A percentile compares a stretch with the other conserved stretches of the same genome.
Conservation (phyloP, 345 rosid species). For the Pelargonium nanum region DNA sequence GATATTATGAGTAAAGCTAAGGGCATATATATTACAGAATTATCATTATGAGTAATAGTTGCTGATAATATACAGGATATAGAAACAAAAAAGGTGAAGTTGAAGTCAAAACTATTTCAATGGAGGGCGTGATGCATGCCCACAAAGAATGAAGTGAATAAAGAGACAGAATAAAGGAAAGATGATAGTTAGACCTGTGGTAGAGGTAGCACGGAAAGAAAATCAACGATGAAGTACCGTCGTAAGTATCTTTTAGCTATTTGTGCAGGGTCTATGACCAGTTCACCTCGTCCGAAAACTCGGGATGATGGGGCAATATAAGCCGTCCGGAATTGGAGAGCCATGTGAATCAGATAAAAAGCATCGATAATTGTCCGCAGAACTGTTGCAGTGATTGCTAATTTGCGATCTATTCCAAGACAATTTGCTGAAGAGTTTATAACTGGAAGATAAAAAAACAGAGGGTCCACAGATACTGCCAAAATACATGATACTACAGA, state of each 20-base stretch:
- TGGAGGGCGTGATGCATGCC: no score
- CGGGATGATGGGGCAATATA: constrained; percentile 94
- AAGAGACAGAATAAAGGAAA: not conserved
- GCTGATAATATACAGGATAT: no score
- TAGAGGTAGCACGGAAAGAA: constrained; percentile 78
- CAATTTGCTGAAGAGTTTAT: constrained; percentile 37
- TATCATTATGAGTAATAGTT: no score
- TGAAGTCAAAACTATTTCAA: no score
- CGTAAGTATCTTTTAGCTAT: constrained; percentile 82
- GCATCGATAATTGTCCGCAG: constrained; percentile 63
- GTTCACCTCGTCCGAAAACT: constrained; percentile 95
- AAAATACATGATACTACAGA: constrained; percentile 73
- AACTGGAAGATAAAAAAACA: constrained; percentile 89
- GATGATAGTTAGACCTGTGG: constrained; percentile 56
- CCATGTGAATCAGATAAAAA: constrained; percentile 85
- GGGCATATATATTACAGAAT: not conserved
- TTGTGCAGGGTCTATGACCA: constrained; percentile 77
- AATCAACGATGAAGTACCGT: constrained; percentile 66
- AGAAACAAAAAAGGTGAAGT: no score
- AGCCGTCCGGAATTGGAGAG: constrained; percentile 91
- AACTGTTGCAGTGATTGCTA: constrained; percentile 71
- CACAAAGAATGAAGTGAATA: no score
- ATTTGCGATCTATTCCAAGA: constrained; percentile 57
- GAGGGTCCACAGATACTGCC: constrained; percentile 80
- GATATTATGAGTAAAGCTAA: no score